Conservation (phyloP, 2,329 filamentous ascomycete genomes). For the Aspergillus niger region DNA sequence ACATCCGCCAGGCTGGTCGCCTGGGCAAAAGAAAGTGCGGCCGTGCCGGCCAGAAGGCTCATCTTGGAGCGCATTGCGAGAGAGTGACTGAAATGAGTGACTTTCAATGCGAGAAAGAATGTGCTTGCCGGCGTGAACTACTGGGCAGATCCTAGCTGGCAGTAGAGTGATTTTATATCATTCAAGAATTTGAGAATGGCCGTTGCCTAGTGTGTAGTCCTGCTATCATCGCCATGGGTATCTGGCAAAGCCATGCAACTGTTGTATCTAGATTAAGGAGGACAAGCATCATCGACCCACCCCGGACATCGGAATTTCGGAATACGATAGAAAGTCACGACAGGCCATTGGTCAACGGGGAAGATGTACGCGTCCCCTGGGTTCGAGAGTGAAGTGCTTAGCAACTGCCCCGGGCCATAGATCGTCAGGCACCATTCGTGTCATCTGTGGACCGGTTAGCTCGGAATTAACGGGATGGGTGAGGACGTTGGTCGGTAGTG, state of each 20-base stretch:
- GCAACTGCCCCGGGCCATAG: not conserved
- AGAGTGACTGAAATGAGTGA: not conserved
- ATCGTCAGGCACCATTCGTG: not conserved
- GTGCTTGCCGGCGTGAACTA: not conserved
- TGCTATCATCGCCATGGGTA: not conserved
- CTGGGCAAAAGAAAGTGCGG: not conserved
- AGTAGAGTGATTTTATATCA: not conserved
- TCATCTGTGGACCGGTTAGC: not conserved
- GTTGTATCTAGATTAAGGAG: not conserved
- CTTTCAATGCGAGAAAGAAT: not conserved
- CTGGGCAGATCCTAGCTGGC: not conserved
- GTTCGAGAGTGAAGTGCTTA: not conserved
- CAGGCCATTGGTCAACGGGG: not conserved
- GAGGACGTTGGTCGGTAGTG: too few relatives aligned
- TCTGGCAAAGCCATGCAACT: not conserved
- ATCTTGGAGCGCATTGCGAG: not conserved
- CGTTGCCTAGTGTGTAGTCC: not conserved
- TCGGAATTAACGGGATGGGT: not conserved
- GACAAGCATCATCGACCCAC: not conserved
- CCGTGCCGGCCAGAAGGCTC: not conserved
- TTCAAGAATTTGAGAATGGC: not conserved
- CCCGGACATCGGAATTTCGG: not conserved
- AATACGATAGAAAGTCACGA: not conserved
- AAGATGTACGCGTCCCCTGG: not conserved
- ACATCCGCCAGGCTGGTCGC: conserved; percentile 31